Percentiles rank a stretch among this genome's conserved stretches.
Conservation (phyloP, 2,329 filamentous ascomycete species). For the Aspergillus fumigatiaffinis region DNA sequence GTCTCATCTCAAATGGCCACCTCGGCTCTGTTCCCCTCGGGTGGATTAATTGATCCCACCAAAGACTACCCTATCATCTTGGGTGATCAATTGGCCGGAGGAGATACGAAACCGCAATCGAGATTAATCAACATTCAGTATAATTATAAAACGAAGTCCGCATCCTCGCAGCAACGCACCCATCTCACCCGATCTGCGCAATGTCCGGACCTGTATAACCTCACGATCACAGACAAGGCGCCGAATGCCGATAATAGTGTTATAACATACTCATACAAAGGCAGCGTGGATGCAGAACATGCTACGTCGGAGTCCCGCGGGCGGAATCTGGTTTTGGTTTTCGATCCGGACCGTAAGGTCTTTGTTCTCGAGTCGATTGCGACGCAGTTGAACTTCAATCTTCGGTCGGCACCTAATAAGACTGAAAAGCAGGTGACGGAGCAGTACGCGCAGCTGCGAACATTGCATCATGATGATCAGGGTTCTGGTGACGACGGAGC, state of each 20-base stretch:
- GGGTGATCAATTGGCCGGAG: constrained; percentile 38
- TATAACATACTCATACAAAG: constrained; percentile 38
- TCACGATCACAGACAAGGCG: constrained; percentile 41
- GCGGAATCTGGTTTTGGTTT: constrained; percentile 57
- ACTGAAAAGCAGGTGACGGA: constrained; percentile 61
- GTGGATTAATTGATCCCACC: constrained; percentile 40
- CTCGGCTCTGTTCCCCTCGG: constrained; percentile 26
- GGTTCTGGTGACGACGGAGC: constrained; percentile 30
- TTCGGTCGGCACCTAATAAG: constrained; percentile 65
- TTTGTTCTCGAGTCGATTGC: constrained; percentile 80
- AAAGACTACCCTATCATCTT: constrained; percentile 47
- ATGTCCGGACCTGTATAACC: constrained; percentile 36
- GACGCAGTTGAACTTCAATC: constrained; percentile 83
- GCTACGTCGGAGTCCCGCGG: constrained; percentile 25
- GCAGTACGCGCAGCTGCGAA: constrained; percentile 63
- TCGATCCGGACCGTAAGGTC: constrained; percentile 68
- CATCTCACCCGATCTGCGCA: constrained; percentile 32
- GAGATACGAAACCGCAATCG: constrained; percentile 15
- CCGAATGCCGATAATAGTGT: constrained; percentile 35
- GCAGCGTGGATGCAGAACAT: constrained; percentile 36
- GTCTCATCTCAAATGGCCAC: constrained; percentile 26
- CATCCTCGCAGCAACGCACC: constrained; percentile 36
- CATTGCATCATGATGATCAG: constrained; percentile 34
- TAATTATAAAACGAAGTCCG: constrained; percentile 44
- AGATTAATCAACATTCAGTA: constrained; percentile 42